Base-by-base conservation (phyloP, 805 yeast genomes). In the Ogataea dorogensis region DNA sequence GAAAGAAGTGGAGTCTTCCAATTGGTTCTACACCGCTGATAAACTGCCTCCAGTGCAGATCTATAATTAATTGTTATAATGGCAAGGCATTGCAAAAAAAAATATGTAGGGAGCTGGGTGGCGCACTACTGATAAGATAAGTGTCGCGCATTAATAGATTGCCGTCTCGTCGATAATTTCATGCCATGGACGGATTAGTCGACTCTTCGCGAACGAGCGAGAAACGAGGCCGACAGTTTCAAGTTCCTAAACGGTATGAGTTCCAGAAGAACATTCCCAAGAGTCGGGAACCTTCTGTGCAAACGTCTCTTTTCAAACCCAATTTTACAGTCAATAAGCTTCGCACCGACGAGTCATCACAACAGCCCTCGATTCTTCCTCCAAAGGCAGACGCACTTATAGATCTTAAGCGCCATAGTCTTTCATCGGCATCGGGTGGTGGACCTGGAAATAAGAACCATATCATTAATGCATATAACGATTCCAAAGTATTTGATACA, bases 21-120 rank as follows among this genome's bases (percentile, higher is more conserved):
- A 94, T 55, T 91, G 98, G 98, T 89, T 88, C 58, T 89, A 86
- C 67, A 86, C 82, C 51, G 81, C 94, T 32, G 98, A 93, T 56
- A 78, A 95, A 53, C 67, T 93, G 17, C 96, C 98, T 5, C 98
- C 98, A 1, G 78, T 93, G 38, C 98, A 93, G 56, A 91, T 93
- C 35, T 93, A 85, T 58, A 91, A 88, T 52, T 87, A 29, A 34
- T 21, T 11, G n/a, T 23, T 12, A 13, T 10, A 8, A 12, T 13
- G 17, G 28, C 24, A 29, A 24, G 33, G 33, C 33, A 35, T 33
- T 38, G 38, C 42, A 28, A 16, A 18, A 16, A 17, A 12, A 31
- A 24, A 9, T n/a, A n/a, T 7, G 27, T 17, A 22, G 12, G 20
- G 14, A 14, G 16, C 29, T 29, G 26, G 3, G 39, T 15, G 11